A percentile compares a stretch with the other conserved stretches of the same genome.
Conservation (phyloP, 2,329 filamentous ascomycete species). For the Rachicladosporium sp. region DNA sequence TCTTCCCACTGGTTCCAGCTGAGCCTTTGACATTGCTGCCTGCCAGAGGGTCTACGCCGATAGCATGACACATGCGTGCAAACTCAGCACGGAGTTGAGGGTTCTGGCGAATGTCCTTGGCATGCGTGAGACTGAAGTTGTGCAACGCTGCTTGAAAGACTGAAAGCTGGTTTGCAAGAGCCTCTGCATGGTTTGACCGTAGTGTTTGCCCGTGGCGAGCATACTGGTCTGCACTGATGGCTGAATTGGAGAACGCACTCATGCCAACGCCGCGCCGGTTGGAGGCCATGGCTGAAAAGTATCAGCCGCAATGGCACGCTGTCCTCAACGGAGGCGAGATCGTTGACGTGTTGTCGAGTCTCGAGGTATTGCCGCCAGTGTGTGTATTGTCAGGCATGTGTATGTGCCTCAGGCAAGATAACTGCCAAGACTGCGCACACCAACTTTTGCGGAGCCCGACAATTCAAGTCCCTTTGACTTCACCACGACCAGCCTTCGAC, state of each 20-base stretch:
- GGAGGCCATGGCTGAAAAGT: constrained; percentile 25
- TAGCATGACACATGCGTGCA: constrained; percentile 93
- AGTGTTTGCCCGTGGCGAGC: constrained; percentile 78
- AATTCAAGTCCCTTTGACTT: too few relatives aligned
- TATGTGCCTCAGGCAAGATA: too few relatives aligned
- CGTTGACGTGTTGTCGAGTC: too few relatives aligned
- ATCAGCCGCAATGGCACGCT: too few relatives aligned
- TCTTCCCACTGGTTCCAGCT: constrained; percentile 31
- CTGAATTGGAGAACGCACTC: constrained; percentile 75
- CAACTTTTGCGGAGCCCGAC: too few relatives aligned
- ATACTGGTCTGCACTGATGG: constrained; percentile 77
- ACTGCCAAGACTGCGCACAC: too few relatives aligned
- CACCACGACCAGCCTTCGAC: too few relatives aligned
- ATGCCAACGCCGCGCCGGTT: constrained; percentile 74
- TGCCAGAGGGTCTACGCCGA: constrained; percentile 87
- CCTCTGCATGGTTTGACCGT: constrained; percentile 71
- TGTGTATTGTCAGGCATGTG: too few relatives aligned
- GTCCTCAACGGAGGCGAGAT: too few relatives aligned
- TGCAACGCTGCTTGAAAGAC: constrained; percentile 93
- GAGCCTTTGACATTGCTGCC: constrained; percentile 28
- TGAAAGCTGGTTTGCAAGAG: constrained; percentile 82
- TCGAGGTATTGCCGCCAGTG: too few relatives aligned
- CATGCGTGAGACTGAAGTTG: constrained; percentile 89
- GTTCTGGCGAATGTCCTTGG: constrained; percentile 89
- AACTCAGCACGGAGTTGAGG: constrained; percentile 93